These are phyloP conservation scores for Babesia ovata DNA, from an alignment of 169 alveolate species.

Conservation along the genomic window DNA sequence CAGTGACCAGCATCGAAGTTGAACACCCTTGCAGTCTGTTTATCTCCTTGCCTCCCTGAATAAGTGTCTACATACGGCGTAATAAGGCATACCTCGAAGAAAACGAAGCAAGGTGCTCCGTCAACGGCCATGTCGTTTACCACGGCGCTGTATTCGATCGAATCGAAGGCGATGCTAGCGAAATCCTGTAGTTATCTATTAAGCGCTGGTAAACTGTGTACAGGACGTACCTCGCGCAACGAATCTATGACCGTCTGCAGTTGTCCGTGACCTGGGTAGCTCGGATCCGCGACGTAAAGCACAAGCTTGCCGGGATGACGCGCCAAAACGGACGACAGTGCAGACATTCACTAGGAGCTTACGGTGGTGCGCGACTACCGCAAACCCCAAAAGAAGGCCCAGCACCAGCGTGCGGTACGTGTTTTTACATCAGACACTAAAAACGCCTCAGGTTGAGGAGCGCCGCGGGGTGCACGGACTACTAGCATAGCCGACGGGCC, in stretches of 20 bases:
- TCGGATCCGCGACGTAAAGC: conserved; percentile 38
- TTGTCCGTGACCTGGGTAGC: conserved; percentile 44
- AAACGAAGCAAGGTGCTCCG: conserved; percentile 39
- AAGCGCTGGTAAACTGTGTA: too few species aligned
- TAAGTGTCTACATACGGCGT: background rate
- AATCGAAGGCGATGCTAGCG: conserved; percentile 25
- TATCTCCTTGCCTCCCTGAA: conserved; percentile 44
- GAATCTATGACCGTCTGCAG: conserved; percentile 30
- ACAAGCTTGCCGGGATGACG: conserved; percentile 50
- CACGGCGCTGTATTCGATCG: conserved; percentile 4
- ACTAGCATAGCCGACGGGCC: conserved; percentile 56
- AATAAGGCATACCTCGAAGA: conserved; percentile 29
- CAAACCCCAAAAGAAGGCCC: conserved; percentile 63
- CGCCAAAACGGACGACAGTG: conserved; percentile 9
- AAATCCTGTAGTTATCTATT: conserved; percentile 41
- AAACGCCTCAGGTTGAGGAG: conserved; percentile 17
- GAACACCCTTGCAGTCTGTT: conserved; percentile 64
- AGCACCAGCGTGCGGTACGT: conserved; percentile 49
- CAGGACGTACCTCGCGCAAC: conserved; percentile 32
- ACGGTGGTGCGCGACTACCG: conserved; percentile 69
- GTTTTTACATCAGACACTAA: background rate
- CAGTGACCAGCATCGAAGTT: conserved; percentile 60
- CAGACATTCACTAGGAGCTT: conserved; percentile 54
- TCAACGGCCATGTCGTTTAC: conserved; percentile 7
- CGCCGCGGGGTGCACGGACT: conserved; percentile 19